phyloP scores from a whole-genome alignment of 2,329 filamentous ascomycete genomes.

The Diaporthe eres region DNA sequence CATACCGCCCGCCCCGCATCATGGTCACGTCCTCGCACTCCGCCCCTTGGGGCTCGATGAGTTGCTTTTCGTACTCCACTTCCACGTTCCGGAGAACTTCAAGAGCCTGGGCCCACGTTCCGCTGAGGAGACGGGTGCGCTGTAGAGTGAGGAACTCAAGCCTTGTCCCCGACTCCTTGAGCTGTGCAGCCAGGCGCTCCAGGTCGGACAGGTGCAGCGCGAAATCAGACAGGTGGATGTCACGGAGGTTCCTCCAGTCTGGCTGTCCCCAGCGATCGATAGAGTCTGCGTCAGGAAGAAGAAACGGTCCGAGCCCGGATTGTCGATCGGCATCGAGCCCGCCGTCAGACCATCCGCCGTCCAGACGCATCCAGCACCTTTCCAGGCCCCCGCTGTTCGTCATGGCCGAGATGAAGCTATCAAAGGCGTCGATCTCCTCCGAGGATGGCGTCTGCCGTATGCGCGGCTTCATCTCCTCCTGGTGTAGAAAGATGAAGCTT shows the following conservation, averaged over 20 bases:
- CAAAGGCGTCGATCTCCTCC: conserved; percentile 23
- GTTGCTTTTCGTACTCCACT: conserved; percentile 29
- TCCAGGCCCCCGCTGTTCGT: conserved; percentile 31
- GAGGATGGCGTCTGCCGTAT: background rate
- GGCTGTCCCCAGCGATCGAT: background rate
- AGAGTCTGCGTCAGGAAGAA: background rate
- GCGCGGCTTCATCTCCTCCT: background rate
- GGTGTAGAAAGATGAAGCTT: conserved; percentile 34
- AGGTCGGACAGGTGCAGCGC: conserved; percentile 28
- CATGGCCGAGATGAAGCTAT: conserved; percentile 29
- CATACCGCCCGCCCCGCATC: background rate
- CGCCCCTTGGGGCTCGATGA: conserved; percentile 28
- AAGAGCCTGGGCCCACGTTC: conserved; percentile 32
- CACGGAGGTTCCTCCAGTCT: conserved; percentile 1
- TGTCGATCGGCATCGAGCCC: background rate
- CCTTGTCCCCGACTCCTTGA: background rate
- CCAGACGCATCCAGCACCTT: conserved; percentile 24
- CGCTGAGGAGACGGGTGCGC: conserved; percentile 23
- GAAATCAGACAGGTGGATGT: conserved; percentile 31
- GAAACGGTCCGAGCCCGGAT: background rate
- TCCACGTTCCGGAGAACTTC: conserved; percentile 31
- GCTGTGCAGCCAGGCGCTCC: background rate
- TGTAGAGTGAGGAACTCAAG: conserved; percentile 36
- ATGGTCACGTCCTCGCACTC: conserved; percentile 31
- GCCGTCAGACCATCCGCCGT: conserved; percentile 35